Conservation (phyloP, 345 rosid species). For the Arabidopsis arenosa region DNA sequence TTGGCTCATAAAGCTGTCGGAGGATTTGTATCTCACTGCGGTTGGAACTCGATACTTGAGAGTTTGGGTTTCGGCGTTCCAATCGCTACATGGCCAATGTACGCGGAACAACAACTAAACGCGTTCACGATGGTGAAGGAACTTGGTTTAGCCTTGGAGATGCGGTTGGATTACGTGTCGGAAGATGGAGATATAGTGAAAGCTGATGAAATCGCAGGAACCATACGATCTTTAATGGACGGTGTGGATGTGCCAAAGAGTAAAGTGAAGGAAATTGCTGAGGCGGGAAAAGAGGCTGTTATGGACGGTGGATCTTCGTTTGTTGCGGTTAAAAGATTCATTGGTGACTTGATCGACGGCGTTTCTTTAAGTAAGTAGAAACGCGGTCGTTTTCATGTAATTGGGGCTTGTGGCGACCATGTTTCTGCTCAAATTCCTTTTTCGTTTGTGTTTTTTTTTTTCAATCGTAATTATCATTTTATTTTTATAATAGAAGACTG, state of each 20-base stretch:
- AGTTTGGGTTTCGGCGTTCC: slow-evolving; percentile 46
- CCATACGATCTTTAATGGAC: slow-evolving; percentile 35
- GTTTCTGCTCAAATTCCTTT: background rate
- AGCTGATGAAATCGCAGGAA: slow-evolving; percentile 41
- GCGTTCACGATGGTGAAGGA: slow-evolving; percentile 47
- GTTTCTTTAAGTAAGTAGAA: background rate
- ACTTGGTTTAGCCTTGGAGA: slow-evolving; percentile 33
- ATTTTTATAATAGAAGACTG: background rate
- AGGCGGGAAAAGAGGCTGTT: slow-evolving; percentile 32
- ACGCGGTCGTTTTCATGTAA: background rate
- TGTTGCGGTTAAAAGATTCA: slow-evolving; percentile 24
- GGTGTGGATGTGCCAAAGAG: slow-evolving; percentile 39
- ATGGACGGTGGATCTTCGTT: slow-evolving; percentile 42
- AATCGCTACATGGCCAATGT: slow-evolving; percentile 46
- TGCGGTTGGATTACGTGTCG: slow-evolving; percentile 43
- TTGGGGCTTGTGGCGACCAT: background rate
- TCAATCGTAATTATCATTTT: background rate
- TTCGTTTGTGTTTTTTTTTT: too few species aligned
- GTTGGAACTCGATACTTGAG: slow-evolving; percentile 43
- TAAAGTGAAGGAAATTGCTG: slow-evolving; percentile 40
- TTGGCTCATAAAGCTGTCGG: slow-evolving; percentile 41
- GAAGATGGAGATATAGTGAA: slow-evolving; percentile 23
- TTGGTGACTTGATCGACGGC: background rate
- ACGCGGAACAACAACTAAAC: slow-evolving; percentile 45
- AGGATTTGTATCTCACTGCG: slow-evolving; percentile 42